A percentile compares a stretch with the other conserved stretches of the same genome.
These are phyloP conservation scores for Guadua angustifolia DNA, from an alignment of 176 grass and related monocot species.

Conservation along the genomic window DNA sequence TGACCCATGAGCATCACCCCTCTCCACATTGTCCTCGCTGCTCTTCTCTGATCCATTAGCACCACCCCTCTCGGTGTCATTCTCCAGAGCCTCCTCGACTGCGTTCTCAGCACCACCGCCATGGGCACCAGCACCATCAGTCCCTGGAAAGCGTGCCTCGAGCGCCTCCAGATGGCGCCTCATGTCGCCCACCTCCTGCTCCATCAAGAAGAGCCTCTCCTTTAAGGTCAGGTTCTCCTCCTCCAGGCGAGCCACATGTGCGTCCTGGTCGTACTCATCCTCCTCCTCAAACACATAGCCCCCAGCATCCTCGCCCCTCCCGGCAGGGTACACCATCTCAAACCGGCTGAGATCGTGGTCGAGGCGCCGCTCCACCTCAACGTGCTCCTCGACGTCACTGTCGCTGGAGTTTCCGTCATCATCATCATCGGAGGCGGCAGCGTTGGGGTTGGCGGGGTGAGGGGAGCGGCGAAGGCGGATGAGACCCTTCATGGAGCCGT, in stretches of 20 bases:
- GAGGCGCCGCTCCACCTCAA: conserved; percentile 83
- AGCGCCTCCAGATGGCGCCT: conserved; percentile 55
- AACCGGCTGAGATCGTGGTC: conserved; percentile 94
- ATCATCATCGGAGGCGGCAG: conserved; percentile 45
- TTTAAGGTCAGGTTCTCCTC: conserved; percentile 89
- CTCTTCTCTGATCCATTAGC: conserved; percentile 2
- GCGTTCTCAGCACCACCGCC: conserved; percentile 26
- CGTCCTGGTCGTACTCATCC: conserved; percentile 64
- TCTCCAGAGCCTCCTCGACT: conserved; percentile 31
- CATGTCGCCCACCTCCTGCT: conserved; percentile 81
- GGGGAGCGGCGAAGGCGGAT: conserved; percentile 74
- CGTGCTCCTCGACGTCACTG: conserved; percentile 88
- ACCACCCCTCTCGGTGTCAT: neutral
- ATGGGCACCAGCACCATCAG: neutral
- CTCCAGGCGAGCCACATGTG: conserved; percentile 64
- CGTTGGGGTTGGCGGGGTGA: conserved; percentile 21
- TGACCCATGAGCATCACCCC: neutral
- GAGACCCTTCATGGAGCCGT: conserved; percentile 92
- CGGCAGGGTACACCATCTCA: conserved; percentile 90
- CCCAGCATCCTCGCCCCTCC: conserved; percentile 26
- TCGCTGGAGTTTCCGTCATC: conserved; percentile 64
- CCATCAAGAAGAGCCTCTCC: conserved; percentile 92
- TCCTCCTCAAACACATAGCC: conserved; percentile 51
- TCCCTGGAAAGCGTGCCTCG: conserved; percentile 38
- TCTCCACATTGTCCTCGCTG: neutral